Evolutionary conservation across 2,329 filamentous ascomycete species (phyloP), one percentile per base, ranked within the genome.

Genomic region (Aspergillus vadensis): DNA sequence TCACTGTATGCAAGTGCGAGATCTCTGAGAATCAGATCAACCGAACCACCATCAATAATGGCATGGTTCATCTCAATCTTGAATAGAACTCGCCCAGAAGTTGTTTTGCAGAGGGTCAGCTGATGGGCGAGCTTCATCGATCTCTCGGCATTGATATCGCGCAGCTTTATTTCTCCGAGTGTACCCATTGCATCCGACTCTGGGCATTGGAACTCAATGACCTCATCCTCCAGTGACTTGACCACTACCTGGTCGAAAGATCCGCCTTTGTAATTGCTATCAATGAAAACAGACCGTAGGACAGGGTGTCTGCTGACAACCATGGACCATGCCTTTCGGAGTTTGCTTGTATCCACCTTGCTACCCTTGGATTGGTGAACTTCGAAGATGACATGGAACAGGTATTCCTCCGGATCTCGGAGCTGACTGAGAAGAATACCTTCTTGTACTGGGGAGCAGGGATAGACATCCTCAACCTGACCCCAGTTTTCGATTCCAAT

Each of bases 61-160:
- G 74, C 72, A 58, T 77, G 75, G 50, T 75, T 76, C 30, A 77
- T 75, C 58, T 76, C 74, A 7, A 77, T 59, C 54, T 76, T 76
- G 38, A 76, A 61, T 0, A 76, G 57, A 0, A 77, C 68, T 4
- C 69, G 64, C 2, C 71, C 73, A 39, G 63, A 66, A 7, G 65
- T 53, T 4, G 72, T 74, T 30, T 65, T 70, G 62, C 74, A 77
- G 10, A 78, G 62, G 1, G 70, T 72, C 12, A 78, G 27, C 44
- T 76, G 74, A 19, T 78, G 75, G 1, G 71, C 71, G 14, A 74
- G 66, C 30, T 70, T 74, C 4, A 61, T 62, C n/a, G 63, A 65
- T 4, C 69, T 64, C 43, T 65, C 63, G 12, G 63, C 60, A 44
- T 71, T 71, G 27, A 65, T 58, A 39, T 73, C 66, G 2, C 60